phyloP scores from a whole-genome alignment of 2,329 filamentous ascomycete genomes.

The Aspergillus calidoustus region DNA sequence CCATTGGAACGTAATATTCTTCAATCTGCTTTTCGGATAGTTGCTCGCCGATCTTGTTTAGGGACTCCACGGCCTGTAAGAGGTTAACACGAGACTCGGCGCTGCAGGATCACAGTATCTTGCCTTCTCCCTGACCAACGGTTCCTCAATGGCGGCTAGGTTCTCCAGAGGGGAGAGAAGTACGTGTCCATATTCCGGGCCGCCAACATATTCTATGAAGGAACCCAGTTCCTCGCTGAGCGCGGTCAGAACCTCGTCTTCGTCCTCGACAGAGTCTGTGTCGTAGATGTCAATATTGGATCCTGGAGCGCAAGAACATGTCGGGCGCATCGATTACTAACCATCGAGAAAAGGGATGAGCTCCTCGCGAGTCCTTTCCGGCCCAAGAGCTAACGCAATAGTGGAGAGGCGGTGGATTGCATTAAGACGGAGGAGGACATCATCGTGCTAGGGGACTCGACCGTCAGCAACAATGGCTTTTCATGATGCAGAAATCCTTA shows the following conservation, averaged over 20 bases:
- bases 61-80: slow-evolving; percentile 87
- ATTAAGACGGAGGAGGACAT: slow-evolving; percentile 96
- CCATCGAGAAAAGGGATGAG: slow-evolving; percentile 98
- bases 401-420: slow-evolving; percentile 98
- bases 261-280: slow-evolving; percentile 96
- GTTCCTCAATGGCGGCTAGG: slow-evolving; percentile 96
- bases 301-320: slow-evolving; percentile 10
- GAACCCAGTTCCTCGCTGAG: slow-evolving; percentile 94
- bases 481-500: slow-evolving; percentile 20
- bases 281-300: slow-evolving; percentile 29
- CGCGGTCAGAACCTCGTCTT: slow-evolving; percentile 96
- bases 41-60: slow-evolving; percentile 98
- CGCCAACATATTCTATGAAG: slow-evolving; percentile 98
- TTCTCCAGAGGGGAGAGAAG: slow-evolving; percentile 97
- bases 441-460: slow-evolving; percentile 75
- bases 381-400: slow-evolving; percentile 92
- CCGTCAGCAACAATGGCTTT: slow-evolving; percentile 22
- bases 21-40: slow-evolving; percentile 92
- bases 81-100: slow-evolving; percentile 14
- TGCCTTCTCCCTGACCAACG: slow-evolving; percentile 97
- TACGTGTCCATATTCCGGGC: slow-evolving; percentile 90
- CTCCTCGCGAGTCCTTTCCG: slow-evolving; percentile 96
- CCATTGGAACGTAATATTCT: slow-evolving; percentile 95
- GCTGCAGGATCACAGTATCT: slow-evolving; percentile 24
- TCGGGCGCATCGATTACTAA: slow-evolving; percentile 56